Evolutionary conservation across 179 eudicot genomes (phyloP).

Genomic region (Pouteria campechiana): DNA sequence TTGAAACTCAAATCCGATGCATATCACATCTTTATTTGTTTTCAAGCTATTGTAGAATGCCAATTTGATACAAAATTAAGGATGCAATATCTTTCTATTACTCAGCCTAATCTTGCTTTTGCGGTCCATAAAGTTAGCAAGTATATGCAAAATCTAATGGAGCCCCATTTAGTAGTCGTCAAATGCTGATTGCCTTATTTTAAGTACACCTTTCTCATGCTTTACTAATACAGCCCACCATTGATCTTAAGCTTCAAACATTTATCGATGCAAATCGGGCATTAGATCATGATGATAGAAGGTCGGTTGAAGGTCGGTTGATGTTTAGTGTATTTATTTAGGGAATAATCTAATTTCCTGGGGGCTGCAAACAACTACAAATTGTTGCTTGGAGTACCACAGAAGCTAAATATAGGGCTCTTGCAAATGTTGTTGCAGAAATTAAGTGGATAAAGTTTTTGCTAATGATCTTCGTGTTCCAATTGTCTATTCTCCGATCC

Average conservation of each 20-base stretch:
- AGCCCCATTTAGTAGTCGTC: not conserved
- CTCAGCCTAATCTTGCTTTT: not conserved
- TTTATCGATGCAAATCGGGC: slow-evolving; percentile 2
- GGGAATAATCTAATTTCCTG: not conserved
- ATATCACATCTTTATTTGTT: too few relatives aligned
- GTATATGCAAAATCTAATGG: not conserved
- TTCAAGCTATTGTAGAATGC: too few relatives aligned
- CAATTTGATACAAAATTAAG: too few relatives aligned
- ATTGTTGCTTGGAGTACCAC: not conserved
- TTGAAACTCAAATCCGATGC: too few relatives aligned
- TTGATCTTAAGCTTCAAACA: too few relatives aligned
- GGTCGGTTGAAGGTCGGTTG: not conserved
- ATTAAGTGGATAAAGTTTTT: not conserved
- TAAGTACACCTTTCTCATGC: too few relatives aligned
- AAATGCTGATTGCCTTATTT: not conserved
- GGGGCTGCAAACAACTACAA: not conserved
- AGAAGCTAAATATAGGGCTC: not conserved
- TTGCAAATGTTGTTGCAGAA: not conserved
- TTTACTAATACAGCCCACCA: too few relatives aligned
- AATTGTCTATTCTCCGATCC: not conserved
- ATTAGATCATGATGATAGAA: not conserved
- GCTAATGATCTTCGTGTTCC: not conserved
- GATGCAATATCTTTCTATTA: not conserved
- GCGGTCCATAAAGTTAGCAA: not conserved
- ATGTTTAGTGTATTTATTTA: not conserved